Evolutionary conservation across 176 grass and related monocot genomes (phyloP).

Genomic region (Juncus inflexus): DNA sequence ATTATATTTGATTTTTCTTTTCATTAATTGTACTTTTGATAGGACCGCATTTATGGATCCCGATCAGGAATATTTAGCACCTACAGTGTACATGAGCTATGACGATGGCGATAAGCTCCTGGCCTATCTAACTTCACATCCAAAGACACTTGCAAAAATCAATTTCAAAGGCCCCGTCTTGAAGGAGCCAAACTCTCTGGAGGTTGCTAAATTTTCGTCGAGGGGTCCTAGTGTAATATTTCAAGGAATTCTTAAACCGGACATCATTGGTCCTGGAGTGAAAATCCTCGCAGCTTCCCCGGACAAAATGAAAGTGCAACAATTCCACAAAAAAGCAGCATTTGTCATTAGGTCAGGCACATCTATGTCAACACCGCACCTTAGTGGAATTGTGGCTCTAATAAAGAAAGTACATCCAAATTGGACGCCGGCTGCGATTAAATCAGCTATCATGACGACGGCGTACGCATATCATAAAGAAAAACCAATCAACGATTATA

Average conservation of each 20-base stretch:
- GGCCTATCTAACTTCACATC: conserved; percentile 41
- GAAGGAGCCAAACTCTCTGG: background rate
- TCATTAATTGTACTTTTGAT: conserved; percentile 14
- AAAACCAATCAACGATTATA: conserved; percentile 7
- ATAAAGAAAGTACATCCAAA: no score
- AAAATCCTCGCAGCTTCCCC: conserved; percentile 5
- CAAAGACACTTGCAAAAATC: conserved; percentile 1
- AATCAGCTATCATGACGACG: no score
- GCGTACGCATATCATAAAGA: conserved; percentile 10
- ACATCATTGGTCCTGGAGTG: background rate
- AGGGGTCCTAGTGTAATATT: conserved; percentile 47
- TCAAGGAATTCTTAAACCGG: conserved; percentile 62
- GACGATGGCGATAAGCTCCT: conserved; percentile 10
- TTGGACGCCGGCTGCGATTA: no score
- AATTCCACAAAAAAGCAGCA: conserved; percentile 19
- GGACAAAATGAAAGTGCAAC: conserved; percentile 29
- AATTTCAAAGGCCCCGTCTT: no score
- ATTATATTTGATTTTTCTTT: conserved; percentile 33
- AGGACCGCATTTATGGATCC: conserved; percentile 27
- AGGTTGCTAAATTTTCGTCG: conserved; percentile 47
- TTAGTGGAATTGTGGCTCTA: no score
- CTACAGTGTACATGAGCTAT: conserved; percentile 31
- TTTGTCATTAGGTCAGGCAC: conserved; percentile 10
- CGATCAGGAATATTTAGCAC: conserved; percentile 36
- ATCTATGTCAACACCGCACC: no score